These are phyloP conservation scores for Nectriaceae sp. DNA, from an alignment of 2,329 filamentous ascomycete genomes.

Conservation along the genomic window DNA sequence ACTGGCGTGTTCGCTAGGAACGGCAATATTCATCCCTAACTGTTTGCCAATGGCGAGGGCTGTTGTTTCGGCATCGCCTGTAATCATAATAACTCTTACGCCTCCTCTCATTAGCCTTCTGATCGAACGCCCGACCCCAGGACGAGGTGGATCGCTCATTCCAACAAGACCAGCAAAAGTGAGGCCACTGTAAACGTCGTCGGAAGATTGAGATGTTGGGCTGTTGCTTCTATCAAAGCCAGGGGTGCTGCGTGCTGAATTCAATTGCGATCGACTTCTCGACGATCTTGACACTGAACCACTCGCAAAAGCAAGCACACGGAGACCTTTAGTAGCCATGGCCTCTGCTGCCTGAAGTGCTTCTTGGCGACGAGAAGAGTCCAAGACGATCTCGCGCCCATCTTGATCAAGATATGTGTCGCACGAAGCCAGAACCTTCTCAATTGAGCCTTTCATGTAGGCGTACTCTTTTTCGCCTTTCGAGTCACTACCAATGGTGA, in stretches of 20 bases:
- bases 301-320: conserved; percentile 92
- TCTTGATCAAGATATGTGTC: conserved; percentile 88
- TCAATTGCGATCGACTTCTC: conserved; percentile 41
- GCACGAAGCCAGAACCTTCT: conserved; percentile 82
- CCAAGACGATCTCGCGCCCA: conserved; percentile 82
- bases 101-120: conserved; percentile 88
- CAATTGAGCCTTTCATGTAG: conserved; percentile 94
- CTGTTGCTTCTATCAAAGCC: conserved; percentile 41
- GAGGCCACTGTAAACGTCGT: conserved; percentile 79
- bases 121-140: conserved; percentile 87
- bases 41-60: conserved; percentile 92
- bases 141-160: conserved; percentile 94
- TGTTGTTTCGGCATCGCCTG: conserved; percentile 92
- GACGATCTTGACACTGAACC: conserved; percentile 61
- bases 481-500: conserved; percentile 70
- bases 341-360: conserved; percentile 77
- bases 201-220: conserved; percentile 48
- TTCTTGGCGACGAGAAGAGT: conserved; percentile 72
- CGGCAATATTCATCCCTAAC: conserved; percentile 84
- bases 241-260: conserved; percentile 53
- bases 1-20: conserved; percentile 50
- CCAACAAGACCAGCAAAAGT: conserved; percentile 91
- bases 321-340: conserved; percentile 86
- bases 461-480: conserved; percentile 73
- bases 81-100: conserved; percentile 99